phyloP scores from a whole-genome alignment of 2,329 filamentous ascomycete species.

The Clonostachys byssicola region DNA sequence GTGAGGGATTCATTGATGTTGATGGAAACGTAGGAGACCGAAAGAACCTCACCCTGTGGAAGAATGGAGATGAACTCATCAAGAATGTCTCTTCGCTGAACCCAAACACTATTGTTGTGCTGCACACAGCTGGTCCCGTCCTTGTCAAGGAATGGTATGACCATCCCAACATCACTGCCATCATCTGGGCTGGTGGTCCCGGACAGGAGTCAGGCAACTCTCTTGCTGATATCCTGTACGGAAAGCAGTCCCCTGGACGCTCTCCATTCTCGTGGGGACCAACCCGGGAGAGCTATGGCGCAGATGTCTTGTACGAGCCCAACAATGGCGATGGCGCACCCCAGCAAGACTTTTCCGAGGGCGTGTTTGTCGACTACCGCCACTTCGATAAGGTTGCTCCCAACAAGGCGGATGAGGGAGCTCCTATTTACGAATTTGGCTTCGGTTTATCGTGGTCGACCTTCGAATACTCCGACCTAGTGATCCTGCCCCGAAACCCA shows the following conservation, averaged over 20 bases:
- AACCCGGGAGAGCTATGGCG: slow-evolving; percentile 63
- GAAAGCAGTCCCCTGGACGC: slow-evolving; percentile 73
- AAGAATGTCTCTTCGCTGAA: slow-evolving; percentile 72
- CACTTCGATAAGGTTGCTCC: slow-evolving; percentile 61
- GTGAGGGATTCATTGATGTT: slow-evolving; percentile 81
- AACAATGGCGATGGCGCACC: slow-evolving; percentile 65
- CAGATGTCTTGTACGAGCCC: slow-evolving; percentile 60
- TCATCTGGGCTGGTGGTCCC: slow-evolving; percentile 77
- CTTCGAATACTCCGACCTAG: slow-evolving; percentile 69
- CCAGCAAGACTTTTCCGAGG: slow-evolving; percentile 72
- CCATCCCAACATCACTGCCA: slow-evolving; percentile 76
- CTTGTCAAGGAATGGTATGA: slow-evolving; percentile 71
- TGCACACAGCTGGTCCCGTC: slow-evolving; percentile 81
- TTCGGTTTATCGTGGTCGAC: slow-evolving; percentile 78
- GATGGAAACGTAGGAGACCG: slow-evolving; percentile 85
- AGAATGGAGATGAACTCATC: slow-evolving; percentile 75
- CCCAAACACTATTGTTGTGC: slow-evolving; percentile 87
- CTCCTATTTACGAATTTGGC: slow-evolving; percentile 77
- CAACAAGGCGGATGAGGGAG: slow-evolving; percentile 23
- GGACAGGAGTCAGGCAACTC: slow-evolving; percentile 82
- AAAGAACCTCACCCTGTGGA: slow-evolving; percentile 89
- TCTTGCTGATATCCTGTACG: slow-evolving; percentile 80
- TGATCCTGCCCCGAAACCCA: slow-evolving; percentile 45
- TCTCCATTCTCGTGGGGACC: slow-evolving; percentile 78
- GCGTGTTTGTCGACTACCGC: slow-evolving; percentile 69